Percentiles rank a stretch among this genome's conserved stretches.
These are phyloP conservation scores for Scheffersomyces stipitis DNA, from an alignment of 805 yeast genomes.

Conservation along the genomic window DNA sequence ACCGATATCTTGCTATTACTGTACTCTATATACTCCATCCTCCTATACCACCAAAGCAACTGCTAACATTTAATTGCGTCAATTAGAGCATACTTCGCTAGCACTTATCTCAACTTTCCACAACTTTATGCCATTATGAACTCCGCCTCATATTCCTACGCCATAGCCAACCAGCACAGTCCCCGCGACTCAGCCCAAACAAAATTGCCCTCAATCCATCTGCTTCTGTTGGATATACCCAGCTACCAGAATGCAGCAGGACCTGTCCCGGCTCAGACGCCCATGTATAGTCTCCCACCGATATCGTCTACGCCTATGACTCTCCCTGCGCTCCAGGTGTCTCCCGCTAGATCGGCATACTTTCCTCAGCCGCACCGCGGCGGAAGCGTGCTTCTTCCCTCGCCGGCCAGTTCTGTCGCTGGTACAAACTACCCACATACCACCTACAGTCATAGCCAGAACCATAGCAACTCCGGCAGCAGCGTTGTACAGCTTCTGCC, in stretches of 20 bases:
- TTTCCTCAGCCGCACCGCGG: background rate
- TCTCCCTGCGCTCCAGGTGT: constrained; percentile 1
- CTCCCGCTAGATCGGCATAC: background rate
- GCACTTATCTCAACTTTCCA: too few relatives aligned
- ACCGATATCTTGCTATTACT: too few relatives aligned
- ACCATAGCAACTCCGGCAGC: constrained; percentile 1
- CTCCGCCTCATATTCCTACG: background rate
- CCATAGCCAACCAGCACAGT: background rate
- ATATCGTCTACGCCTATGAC: constrained; percentile 2
- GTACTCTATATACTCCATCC: too few relatives aligned
- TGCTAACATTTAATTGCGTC: too few relatives aligned
- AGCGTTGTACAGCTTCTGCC: background rate
- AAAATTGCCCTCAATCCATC: constrained; percentile 35
- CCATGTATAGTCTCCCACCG: constrained; percentile 2
- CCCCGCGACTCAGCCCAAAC: background rate
- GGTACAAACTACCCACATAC: background rate
- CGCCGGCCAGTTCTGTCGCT: background rate
- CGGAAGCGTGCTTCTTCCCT: background rate
- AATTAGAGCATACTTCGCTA: too few relatives aligned
- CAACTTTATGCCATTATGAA: too few relatives aligned
- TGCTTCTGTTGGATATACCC: constrained; percentile 35
- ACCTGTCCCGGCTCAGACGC: constrained; percentile 1
- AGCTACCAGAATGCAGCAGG: constrained; percentile 6
- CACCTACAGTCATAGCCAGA: background rate
- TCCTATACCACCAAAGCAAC: too few relatives aligned